A percentile compares a stretch with the other conserved stretches of the same genome.
Conservation (phyloP, 768 basidiomycete species). For the Albatrellus ellisii region DNA sequence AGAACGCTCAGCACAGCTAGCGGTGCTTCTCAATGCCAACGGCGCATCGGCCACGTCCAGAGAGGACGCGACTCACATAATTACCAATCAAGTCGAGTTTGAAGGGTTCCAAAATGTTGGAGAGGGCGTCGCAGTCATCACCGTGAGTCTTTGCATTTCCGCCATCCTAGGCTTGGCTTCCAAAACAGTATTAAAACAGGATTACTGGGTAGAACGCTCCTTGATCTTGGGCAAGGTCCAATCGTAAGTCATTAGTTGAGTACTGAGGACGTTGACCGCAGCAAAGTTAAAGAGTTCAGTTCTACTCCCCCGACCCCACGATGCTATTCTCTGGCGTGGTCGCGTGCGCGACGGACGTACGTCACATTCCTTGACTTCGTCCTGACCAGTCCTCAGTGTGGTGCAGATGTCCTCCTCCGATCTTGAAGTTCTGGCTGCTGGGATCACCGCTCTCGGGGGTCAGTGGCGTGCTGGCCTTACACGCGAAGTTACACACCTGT, state of each 20-base stretch:
- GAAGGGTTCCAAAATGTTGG: conserved; percentile 7
- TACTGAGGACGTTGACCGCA: neutral
- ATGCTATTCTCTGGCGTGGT: conserved; percentile 78
- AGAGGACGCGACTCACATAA: conserved; percentile 9
- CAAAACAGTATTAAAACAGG: conserved; percentile 1
- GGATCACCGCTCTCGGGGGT: conserved; percentile 66
- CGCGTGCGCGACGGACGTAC: conserved; percentile 56
- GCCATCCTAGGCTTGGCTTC: neutral
- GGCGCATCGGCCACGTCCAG: conserved; percentile 5
- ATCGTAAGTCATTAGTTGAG: conserved; percentile 2
- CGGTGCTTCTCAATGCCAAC: conserved; percentile 7
- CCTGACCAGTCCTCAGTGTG: neutral
- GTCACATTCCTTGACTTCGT: conserved; percentile 10
- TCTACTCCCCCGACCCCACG: conserved; percentile 65
- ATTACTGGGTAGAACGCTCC: conserved; percentile 11
- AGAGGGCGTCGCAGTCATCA: conserved; percentile 6
- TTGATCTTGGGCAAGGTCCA: conserved; percentile 10
- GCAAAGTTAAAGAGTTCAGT: conserved; percentile 19
- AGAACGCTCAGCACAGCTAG: conserved; percentile 2
- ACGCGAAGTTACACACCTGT: conserved; percentile 79
- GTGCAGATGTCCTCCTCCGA: conserved; percentile 47
- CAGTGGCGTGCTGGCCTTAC: conserved; percentile 70
- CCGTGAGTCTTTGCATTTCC: conserved; percentile 1
- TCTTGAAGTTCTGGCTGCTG: conserved; percentile 58
- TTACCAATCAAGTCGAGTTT: conserved; percentile 8